Evolutionary conservation across 345 rosid genomes (phyloP), one percentile per base, ranked within the genome.

Genomic region (Arabis hirsuta): DNA sequence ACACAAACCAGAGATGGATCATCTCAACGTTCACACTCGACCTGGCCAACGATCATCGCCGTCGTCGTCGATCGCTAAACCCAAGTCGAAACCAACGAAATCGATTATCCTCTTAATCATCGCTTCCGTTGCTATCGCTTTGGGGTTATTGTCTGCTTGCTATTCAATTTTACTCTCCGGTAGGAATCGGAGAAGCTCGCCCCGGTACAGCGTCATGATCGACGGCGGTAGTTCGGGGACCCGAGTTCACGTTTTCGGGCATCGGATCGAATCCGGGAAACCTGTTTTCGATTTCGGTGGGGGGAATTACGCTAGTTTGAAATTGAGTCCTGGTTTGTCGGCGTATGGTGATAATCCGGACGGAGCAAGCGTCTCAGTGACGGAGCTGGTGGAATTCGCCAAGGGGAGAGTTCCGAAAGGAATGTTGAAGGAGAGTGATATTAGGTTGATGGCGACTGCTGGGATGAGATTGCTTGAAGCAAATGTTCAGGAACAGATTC

Each of bases 161-260:
- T 83, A 77, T 42, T 20, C 65, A 3, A 11, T 72, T 7, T 12
- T 82, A 58, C 55, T 73, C 71, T 57, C 81, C 12, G 55, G 55
- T 1, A 61, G 39, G 46, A 43, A 43, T 14, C 42, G 60, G 34
- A 31, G 36, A 14, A 20, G 43, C 16, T 67, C 79, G 42, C 58
- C 51, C 20, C 77, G 51, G 22, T 87, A 83, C 77, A 77, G 84
- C 31, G 71, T 88, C 67, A 67, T 92, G 12, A 76, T 92, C 45
- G 98, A 92, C 44, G 98, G 96, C 3, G 98, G 98, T 42, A 92
- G 98, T 43, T 88, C 98, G 3, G 98, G 98, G 39, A 84, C 92
- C 32, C 82, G 98, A 66, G 69, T 85, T 34, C 95, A 92, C 36
- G 91, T 92, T 3, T 85, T 85, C 62, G 51, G 79, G 43, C 87